Evolutionary conservation across 2,329 filamentous ascomycete species (phyloP).

Genomic region (Penicillium capsulatum): DNA sequence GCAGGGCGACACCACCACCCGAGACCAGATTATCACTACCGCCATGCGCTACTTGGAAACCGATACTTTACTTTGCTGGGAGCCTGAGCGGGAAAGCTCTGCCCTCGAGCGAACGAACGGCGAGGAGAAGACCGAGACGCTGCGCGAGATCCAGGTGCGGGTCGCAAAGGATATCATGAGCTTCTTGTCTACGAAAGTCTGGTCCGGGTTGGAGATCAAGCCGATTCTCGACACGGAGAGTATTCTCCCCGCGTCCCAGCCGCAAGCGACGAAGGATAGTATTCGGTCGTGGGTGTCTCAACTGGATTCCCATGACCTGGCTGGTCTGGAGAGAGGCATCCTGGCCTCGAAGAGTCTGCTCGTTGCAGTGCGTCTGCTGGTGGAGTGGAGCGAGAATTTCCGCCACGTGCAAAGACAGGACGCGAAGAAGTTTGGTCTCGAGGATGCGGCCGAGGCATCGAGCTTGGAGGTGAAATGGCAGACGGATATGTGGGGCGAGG

Average conservation of each 20-base stretch:
- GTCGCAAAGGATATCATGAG: slow-evolving; percentile 66
- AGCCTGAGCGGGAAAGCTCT: slow-evolving; percentile 52
- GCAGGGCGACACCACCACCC: slow-evolving; percentile 49
- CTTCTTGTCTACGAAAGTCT: slow-evolving; percentile 68
- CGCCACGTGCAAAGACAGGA: slow-evolving; percentile 45
- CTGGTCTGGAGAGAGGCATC: slow-evolving; percentile 76
- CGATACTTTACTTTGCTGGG: slow-evolving; percentile 91
- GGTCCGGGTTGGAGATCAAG: slow-evolving; percentile 74
- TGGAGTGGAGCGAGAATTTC: slow-evolving; percentile 81
- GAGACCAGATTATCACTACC: slow-evolving; percentile 61
- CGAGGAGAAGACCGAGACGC: slow-evolving; percentile 49
- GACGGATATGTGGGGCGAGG: slow-evolving; percentile 87
- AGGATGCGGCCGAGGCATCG: slow-evolving; percentile 72
- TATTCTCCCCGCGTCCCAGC: slow-evolving; percentile 72
- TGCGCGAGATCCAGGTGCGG: slow-evolving; percentile 69
- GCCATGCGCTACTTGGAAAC: slow-evolving; percentile 85
- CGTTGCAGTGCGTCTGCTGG: slow-evolving; percentile 68
- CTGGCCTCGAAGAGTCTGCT: slow-evolving; percentile 85
- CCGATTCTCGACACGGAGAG: slow-evolving; percentile 75
- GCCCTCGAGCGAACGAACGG: slow-evolving; percentile 48
- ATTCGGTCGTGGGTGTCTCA: slow-evolving; percentile 72
- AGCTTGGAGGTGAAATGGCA: slow-evolving; percentile 89
- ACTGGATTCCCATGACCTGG: slow-evolving; percentile 74
- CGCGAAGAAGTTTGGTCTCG: slow-evolving; percentile 63
- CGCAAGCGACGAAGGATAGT: slow-evolving; percentile 68